Evolutionary conservation across 163 green algal species (phyloP), one percentile per base, ranked within the genome.

Genomic region (Picocystis sp.): DNA sequence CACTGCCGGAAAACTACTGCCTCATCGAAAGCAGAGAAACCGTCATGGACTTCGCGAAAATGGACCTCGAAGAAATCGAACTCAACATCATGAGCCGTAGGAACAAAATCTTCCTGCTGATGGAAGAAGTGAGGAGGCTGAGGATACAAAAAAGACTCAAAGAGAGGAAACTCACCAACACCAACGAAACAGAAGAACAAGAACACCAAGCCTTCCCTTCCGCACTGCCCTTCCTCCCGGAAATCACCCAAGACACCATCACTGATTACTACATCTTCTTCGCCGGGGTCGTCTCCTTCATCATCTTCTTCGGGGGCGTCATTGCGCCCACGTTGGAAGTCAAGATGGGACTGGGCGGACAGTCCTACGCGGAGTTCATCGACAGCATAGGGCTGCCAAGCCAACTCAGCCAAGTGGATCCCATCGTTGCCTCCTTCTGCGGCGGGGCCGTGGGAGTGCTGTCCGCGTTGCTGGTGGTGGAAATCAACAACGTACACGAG

Each of bases 361-460:
- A 44, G 57, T 24, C 43, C 22, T 78, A 78, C 45, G 52, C 44
- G 22, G 82, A 98, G 8, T 94, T 97, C 67, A 90, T 98, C 58
- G 6, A 67, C 33, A 63, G 33, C 15, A 54, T 95, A 61, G 72
- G 92, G 61, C 73, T 98, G 57, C 89, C 89, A 6, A 52, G 46
- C 14, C 86, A 97, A 75, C 77, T 98, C 53, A 84, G 83, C 0
- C 47, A 84, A 57, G 89, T 98, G 45, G 89, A 98, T 62, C 89
- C 89, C 49, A 96, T 98, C 44, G 89, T 98, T 22, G 89, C 89
- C 0, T 93, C 81, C 25, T 98, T 98, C 71, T 93, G 81, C 64
- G 89, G 89, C 13, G 89, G 89, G 12, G 81, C 81, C 14, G 85
- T 98, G 53, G 89, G 89, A 12, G 89, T 91, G 52, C 67, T 98